Evolutionary conservation across 805 yeast genomes (phyloP).

Genomic region (Myxozyma lipomycoides): DNA sequence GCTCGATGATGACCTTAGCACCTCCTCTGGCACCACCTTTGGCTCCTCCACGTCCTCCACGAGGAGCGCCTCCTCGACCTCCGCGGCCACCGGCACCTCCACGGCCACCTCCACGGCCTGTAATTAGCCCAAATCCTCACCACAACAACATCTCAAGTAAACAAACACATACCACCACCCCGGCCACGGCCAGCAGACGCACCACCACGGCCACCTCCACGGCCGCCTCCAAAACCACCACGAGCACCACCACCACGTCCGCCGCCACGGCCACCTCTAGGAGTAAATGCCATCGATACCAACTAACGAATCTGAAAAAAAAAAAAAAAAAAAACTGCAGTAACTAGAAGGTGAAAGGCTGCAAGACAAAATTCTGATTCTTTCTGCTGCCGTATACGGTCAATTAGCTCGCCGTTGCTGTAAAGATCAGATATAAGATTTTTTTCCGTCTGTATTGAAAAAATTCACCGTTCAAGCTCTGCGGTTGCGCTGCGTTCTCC

Average conservation of each 20-base stretch:
- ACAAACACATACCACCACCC: slow-evolving; percentile 46
- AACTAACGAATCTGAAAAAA: not conserved
- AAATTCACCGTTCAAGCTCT: too few relatives aligned
- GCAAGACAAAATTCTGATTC: too few relatives aligned
- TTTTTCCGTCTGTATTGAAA: too few relatives aligned
- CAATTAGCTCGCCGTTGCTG: too few relatives aligned
- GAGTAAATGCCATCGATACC: slow-evolving; percentile 67
- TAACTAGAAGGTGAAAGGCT: too few relatives aligned
- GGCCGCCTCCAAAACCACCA: slow-evolving; percentile 42
- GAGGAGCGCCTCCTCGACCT: slow-evolving; percentile 50
- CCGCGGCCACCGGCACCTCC: slow-evolving; percentile 40
- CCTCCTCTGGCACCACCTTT: slow-evolving; percentile 61
- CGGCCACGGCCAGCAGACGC: slow-evolving; percentile 39
- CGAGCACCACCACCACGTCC: slow-evolving; percentile 30
- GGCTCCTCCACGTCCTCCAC: slow-evolving; percentile 53
- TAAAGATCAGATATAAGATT: too few relatives aligned
- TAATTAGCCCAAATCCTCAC: slow-evolving; percentile 38
- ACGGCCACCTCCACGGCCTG: slow-evolving; percentile 38
- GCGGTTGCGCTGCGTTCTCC: too few relatives aligned
- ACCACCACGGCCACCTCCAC: slow-evolving; percentile 45
- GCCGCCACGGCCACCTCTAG: slow-evolving; percentile 49
- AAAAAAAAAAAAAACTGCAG: too few relatives aligned
- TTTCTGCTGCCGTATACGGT: too few relatives aligned
- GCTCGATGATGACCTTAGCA: slow-evolving; percentile 95
- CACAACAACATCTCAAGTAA: not conserved